Base-by-base conservation (phyloP, 208 protist species). In the Herpetomonas tarakana region DNA sequence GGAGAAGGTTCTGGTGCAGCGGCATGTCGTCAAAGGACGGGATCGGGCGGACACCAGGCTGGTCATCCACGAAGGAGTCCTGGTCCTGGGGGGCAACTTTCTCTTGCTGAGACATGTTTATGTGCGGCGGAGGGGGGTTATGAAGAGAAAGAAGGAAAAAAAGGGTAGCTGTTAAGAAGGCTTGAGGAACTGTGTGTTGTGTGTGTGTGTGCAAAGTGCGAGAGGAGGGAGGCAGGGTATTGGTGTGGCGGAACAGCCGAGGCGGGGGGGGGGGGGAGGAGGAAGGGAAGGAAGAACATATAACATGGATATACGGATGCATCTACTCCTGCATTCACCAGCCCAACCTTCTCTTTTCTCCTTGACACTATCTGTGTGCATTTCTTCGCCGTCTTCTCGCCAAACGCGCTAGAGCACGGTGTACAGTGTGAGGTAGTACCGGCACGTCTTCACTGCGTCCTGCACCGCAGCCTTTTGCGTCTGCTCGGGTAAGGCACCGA, bases 11-110 rank as follows among this genome's bases (percentile, higher is more conserved):
- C 27, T 97, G 92, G 71, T 96, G 93, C 16, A 99, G 93, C 24
- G 91, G 88, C 98, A 99, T 99, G 65, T 98, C 83, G 75, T 99
- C 98, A 81, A 99, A 99, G 26, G 80, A 83, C 14, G 82, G 64
- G 49, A 98, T 87, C 44, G 97, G 83, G 54, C 92, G 76, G 54
- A 97, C 88, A 35, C 91, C 86, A 38, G 82, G 71, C 67, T 93
- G 74, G 65, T 92, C 86, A 75, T 95, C 88, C 59, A 96, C 74
- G 71, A 97, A 92, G 66, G 88, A 94, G 65, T 97, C 78, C 78
- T 94, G 85, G 76, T 96, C 90, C 69, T 90, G 86, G 18, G 86
- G 86, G 41, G 81, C 81, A 54, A 88, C 66, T 56, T 85, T 83
- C 45, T 86, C 75, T 71, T 89, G 63, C 64, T 92, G 76, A 47